Conservation (phyloP, 1,284 basidiomycete species). For the Rhodotorula glutinis region DNA sequence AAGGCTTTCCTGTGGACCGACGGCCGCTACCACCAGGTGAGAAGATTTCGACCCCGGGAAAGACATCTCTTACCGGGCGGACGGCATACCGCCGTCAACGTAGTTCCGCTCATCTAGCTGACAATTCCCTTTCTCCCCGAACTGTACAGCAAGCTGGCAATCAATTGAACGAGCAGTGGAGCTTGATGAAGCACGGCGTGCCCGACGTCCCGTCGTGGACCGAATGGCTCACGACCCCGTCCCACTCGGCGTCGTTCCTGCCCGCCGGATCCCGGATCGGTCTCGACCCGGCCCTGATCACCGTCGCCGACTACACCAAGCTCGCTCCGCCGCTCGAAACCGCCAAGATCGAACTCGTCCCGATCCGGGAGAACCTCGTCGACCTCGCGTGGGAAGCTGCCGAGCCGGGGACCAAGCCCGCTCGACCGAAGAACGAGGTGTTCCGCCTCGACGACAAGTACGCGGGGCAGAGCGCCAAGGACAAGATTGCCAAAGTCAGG, state of each 20-base stretch:
- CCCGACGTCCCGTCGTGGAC: slow-evolving; percentile 32
- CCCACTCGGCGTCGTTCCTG: slow-evolving; percentile 23
- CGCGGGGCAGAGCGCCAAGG: slow-evolving; percentile 62
- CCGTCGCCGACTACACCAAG: slow-evolving; percentile 44
- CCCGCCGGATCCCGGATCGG: slow-evolving; percentile 60
- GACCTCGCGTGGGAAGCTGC: slow-evolving; percentile 68
- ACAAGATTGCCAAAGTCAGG: slow-evolving; percentile 67
- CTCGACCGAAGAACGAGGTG: slow-evolving; percentile 66
- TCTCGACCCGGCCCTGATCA: slow-evolving; percentile 72
- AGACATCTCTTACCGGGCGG: too few species aligned
- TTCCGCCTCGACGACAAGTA: slow-evolving; percentile 69
- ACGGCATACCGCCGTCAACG: neutral
- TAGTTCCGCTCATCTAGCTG: neutral
- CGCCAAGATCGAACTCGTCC: slow-evolving; percentile 61
- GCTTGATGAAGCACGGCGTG: slow-evolving; percentile 29
- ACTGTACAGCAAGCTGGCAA: slow-evolving; percentile 30
- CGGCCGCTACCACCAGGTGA: slow-evolving; percentile 34
- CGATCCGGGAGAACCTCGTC: slow-evolving; percentile 69
- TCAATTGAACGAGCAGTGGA: slow-evolving; percentile 32
- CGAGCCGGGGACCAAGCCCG: slow-evolving; percentile 57
- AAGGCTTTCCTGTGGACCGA: slow-evolving; percentile 33
- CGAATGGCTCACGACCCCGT: slow-evolving; percentile 25
- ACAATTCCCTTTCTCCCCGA: neutral
- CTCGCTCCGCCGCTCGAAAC: slow-evolving; percentile 58
- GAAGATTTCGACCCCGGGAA: too few species aligned